Evolutionary conservation across 2,329 filamentous ascomycete species (phyloP), one percentile per base, ranked within the genome.

Genomic region (Epichloe sylvatica): DNA sequence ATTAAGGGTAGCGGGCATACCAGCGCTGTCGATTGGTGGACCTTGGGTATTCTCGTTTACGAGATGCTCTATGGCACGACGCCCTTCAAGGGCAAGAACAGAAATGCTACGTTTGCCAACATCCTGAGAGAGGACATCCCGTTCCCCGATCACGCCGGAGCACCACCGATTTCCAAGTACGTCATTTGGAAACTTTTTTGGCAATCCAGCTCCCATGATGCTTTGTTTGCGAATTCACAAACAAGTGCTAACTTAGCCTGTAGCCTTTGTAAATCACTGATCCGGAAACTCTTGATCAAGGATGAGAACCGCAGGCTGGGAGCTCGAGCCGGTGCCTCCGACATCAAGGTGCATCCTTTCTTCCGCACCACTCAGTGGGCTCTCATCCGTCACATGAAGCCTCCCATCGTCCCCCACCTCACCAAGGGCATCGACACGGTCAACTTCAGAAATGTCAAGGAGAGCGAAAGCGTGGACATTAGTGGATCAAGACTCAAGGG

Each of bases 1-100:
- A 98, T 98, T 65, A 97, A 97, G 70, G 92, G 92, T 38, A 96
- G 91, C 62, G 92, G 92, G 23, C 92, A 98, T 68, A 98, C 92
- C 7, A 97, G 91, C 63, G 92, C 92, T 13, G 92, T 98, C 13
- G 92, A 98, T 67, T 98, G 92, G 92, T 98, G 92, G 92, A 98
- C 92, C 0, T 69, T 98, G 48, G 92, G 92, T 19, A 97, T 98
- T 57, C 70, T 98, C 62, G 89, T 98, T 50, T 98, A 97, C 66
- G 92, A 98, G 68, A 98, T 98, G 92, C 75, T 98, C 36, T 98
- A 91, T 70, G 92, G 92, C 49, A 98, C 91, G 0, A 98, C 92
- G 0, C 92, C 92, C 1, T 98, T 98, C 77, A 98, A 98, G 73
- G 92, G 92, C 58, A 97, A 98, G 78, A 98, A 96, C 68, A 81